These are phyloP conservation scores for Aspergillus saccharolyticus DNA, from an alignment of 495 filamentous ascomycete genomes.

Conservation along the genomic window DNA sequence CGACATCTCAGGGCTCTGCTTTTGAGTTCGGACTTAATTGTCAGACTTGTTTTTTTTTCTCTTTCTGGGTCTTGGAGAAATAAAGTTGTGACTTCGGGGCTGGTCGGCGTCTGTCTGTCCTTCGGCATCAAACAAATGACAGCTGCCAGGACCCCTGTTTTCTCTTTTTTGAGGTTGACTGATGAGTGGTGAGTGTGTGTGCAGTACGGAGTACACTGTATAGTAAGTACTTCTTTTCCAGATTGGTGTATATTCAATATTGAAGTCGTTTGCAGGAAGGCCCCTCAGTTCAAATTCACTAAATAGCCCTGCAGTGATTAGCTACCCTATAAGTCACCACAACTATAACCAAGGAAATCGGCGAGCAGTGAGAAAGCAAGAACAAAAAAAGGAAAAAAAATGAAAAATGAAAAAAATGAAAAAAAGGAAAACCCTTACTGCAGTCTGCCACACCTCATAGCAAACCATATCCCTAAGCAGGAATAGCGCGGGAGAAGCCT, in stretches of 20 bases:
- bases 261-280: not conserved
- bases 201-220: too few relatives aligned
- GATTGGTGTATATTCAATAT: too few relatives aligned
- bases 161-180: too few relatives aligned
- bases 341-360: not conserved
- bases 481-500: too few relatives aligned
- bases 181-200: too few relatives aligned
- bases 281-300: not conserved
- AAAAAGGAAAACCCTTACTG: too few relatives aligned
- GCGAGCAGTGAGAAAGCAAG: not conserved
- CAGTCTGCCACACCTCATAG: too few relatives aligned
- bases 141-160: too few relatives aligned
- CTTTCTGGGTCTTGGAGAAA: not conserved
- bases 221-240: too few relatives aligned
- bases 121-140: not conserved
- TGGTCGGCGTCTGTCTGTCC: not conserved
- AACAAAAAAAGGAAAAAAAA: slow-evolving; percentile 1
- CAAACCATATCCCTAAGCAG: slow-evolving; percentile 14
- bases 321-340: not conserved
- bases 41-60: too few relatives aligned
- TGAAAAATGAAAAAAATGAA: slow-evolving; percentile 1
- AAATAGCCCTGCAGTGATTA: not conserved
- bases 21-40: not conserved
- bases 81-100: not conserved
- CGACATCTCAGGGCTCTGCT: slow-evolving; percentile 5